Base-by-base conservation (phyloP, 2,329 filamentous ascomycete species). In the Kalaharituber pfeilii region DNA sequence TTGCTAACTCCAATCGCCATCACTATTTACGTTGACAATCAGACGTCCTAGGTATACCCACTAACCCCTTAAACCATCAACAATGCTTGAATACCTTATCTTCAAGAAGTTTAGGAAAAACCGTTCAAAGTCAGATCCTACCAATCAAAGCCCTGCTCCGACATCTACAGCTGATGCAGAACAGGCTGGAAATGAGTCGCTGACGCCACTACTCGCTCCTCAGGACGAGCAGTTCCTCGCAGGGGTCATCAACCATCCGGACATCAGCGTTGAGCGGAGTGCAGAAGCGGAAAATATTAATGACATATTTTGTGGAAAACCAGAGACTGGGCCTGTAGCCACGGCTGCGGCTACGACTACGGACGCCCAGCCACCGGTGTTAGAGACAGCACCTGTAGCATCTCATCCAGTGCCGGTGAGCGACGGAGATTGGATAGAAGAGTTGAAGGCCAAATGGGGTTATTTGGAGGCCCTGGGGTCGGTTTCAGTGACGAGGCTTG, bases 41-140 rank as follows among this genome's bases (percentile, higher is more conserved):
- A n/a, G n/a, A n/a, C n/a, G n/a, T n/a, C n/a, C n/a, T n/a, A n/a
- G n/a, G n/a, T n/a, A n/a, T n/a, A n/a, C 44, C 44, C n/a, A 49
- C 44, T 22, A 49, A 39, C 29, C 50, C 25, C 49, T 18, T 44
- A 49, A 25, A 22, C 26, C 27, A 39, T 49, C 49, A 63, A 69
- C 59, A 50, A 82, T 82, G 79, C 64, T 81, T 57, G 77, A 81
- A 66, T 81, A 78, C 66, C 75, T 81, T 60, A 69, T 72, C 30
- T 76, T 74, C 69, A 80, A 76, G 65, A 81, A 80, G 66, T 69
- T 73, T 64, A 81, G 33, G 33, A 39, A 39, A 18, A 39, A 39
- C 33, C 33, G 20, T 39, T n/a, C n/a, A n/a, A n/a, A n/a, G n/a
- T n/a, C n/a, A n/a, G n/a, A n/a, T n/a, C n/a, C n/a, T n/a, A n/a